Percentiles rank a stretch among this genome's conserved stretches.
Evolutionary conservation across 768 basidiomycete genomes (phyloP).

Genomic region (Lentinula sp.): DNA sequence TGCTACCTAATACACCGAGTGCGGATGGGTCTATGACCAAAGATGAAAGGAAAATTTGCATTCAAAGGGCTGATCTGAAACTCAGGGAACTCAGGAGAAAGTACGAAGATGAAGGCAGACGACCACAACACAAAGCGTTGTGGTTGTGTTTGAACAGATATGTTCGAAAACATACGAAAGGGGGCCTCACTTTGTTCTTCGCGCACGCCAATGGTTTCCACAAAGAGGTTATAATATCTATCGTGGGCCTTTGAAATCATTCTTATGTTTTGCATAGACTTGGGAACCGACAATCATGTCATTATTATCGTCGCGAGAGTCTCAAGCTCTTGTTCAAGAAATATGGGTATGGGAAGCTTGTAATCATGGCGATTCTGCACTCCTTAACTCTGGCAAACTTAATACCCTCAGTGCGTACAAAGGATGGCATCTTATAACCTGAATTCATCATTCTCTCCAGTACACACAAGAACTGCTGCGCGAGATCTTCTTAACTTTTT

Average conservation of each 20-base stretch:
- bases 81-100: constrained; percentile 24
- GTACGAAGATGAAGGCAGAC: constrained; percentile 8
- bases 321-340: constrained; percentile 40
- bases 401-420: constrained; percentile 51
- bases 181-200: constrained; percentile 56
- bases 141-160: constrained; percentile 77
- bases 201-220: constrained; percentile 85
- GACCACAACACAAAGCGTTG: constrained; percentile 26
- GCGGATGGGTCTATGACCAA: constrained; percentile 22
- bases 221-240: constrained; percentile 58
- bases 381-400: constrained; percentile 55
- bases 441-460: constrained; percentile 25
- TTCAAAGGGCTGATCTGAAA: constrained; percentile 16
- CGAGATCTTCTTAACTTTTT: constrained; percentile 80
- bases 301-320: constrained; percentile 41
- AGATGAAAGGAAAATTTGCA: constrained; percentile 24
- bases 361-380: constrained; percentile 80
- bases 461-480: constrained; percentile 71
- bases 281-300: constrained; percentile 67
- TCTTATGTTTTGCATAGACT: constrained; percentile 36
- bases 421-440: not conserved
- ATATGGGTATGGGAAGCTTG: constrained; percentile 82
- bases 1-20: constrained; percentile 26
- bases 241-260: not conserved
- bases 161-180: constrained; percentile 19